These are phyloP conservation scores for Phialophora tarda DNA, from an alignment of 2,329 filamentous ascomycete species.

Conservation along the genomic window DNA sequence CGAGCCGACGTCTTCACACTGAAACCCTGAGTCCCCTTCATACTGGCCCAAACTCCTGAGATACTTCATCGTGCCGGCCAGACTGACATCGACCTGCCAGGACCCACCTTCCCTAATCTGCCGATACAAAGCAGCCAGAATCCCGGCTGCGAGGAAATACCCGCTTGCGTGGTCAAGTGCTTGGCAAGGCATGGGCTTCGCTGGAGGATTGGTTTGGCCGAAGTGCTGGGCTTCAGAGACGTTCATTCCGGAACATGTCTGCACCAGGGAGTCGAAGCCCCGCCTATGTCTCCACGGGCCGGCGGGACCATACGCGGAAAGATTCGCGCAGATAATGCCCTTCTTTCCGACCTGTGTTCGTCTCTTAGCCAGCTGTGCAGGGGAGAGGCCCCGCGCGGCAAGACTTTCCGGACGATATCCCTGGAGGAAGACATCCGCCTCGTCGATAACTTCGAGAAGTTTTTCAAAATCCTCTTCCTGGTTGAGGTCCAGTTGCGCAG, in stretches of 20 bases:
- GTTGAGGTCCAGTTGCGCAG: constrained; percentile 47
- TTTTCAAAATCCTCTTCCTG: constrained; percentile 35
- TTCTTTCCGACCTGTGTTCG: constrained; percentile 44
- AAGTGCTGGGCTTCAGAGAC: constrained; percentile 59
- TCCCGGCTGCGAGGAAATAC: constrained; percentile 61
- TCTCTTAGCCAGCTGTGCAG: constrained; percentile 46
- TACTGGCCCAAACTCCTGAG: constrained; percentile 61
- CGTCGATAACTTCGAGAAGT: constrained; percentile 44
- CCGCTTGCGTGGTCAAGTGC: constrained; percentile 63
- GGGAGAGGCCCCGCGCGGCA: constrained; percentile 51
- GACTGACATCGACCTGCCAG: constrained; percentile 61
- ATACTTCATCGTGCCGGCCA: constrained; percentile 63
- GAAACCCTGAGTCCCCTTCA: constrained; percentile 53
- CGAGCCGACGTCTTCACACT: constrained; percentile 43
- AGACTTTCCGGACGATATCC: constrained; percentile 57
- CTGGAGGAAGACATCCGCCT: constrained; percentile 54
- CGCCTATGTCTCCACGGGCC: constrained; percentile 56
- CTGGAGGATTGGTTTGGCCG: constrained; percentile 41
- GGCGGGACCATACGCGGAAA: constrained; percentile 59
- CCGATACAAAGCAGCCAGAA: constrained; percentile 59
- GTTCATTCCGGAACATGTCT: constrained; percentile 63
- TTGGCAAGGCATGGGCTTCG: constrained; percentile 58
- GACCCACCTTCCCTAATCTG: constrained; percentile 57
- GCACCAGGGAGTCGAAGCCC: constrained; percentile 63
- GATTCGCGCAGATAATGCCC: constrained; percentile 56